A percentile compares a stretch with the other conserved stretches of the same genome.
These are phyloP conservation scores for Dothideomycetes sp. DNA, from an alignment of 2,329 filamentous ascomycete genomes.

Conservation along the genomic window DNA sequence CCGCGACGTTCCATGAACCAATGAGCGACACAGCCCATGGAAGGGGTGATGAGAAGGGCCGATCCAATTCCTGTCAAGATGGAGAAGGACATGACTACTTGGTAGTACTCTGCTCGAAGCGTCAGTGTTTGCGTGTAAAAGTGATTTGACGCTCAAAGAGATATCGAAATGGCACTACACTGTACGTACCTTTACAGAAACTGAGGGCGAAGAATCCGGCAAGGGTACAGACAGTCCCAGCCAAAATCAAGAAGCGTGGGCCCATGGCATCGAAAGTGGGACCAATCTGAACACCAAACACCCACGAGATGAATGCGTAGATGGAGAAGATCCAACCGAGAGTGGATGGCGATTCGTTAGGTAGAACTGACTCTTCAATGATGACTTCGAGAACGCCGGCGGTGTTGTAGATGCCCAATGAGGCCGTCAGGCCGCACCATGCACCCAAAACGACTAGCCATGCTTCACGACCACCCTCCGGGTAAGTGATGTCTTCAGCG, in stretches of 20 bases:
- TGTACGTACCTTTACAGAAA: constrained; percentile 51
- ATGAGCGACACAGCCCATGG: constrained; percentile 69
- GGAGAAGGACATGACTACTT: constrained; percentile 75
- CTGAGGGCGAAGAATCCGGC: constrained; percentile 59
- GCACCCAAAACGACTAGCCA: constrained; percentile 81
- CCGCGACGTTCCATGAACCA: constrained; percentile 70
- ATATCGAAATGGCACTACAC: constrained; percentile 31
- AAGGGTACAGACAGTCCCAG: constrained; percentile 56
- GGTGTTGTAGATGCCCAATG: constrained; percentile 71
- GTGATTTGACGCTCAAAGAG: too few species aligned
- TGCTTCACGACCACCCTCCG: constrained; percentile 69
- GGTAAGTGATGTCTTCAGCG: constrained; percentile 48
- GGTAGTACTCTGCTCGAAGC: constrained; percentile 56
- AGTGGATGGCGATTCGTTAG: constrained; percentile 54
- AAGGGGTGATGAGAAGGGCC: constrained; percentile 76
- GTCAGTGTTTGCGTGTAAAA: too few species aligned
- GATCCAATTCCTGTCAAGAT: constrained; percentile 64
- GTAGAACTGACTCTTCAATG: constrained; percentile 62
- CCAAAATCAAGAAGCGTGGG: constrained; percentile 59
- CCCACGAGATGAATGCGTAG: constrained; percentile 74
- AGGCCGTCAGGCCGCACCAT: constrained; percentile 66
- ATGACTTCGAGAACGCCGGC: constrained; percentile 78
- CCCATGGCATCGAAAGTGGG: constrained; percentile 83
- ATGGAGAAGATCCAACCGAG: constrained; percentile 85
- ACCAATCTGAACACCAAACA: constrained; percentile 76